Percentiles rank a stretch among this genome's conserved stretches.
phyloP scores from a whole-genome alignment of 2,329 filamentous ascomycete genomes.

The Cladophialophora yegresii region DNA sequence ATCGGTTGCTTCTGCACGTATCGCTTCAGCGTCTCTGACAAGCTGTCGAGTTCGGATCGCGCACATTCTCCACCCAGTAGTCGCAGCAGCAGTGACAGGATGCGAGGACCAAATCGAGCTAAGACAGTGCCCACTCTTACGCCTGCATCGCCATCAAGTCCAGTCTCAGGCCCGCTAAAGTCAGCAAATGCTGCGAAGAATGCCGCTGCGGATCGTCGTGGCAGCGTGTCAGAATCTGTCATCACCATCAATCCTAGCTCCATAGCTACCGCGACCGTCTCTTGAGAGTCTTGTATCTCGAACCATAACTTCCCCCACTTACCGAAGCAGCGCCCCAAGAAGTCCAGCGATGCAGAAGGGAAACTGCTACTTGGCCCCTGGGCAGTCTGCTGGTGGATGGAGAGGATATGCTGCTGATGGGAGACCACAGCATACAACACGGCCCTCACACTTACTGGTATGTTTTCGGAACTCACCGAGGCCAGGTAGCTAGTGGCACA shows the following conservation, averaged over 20 bases:
- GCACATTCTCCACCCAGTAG: slow-evolving; percentile 49
- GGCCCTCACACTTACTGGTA: slow-evolving; percentile 43
- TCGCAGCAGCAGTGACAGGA: slow-evolving; percentile 45
- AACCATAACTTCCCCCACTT: slow-evolving; percentile 48
- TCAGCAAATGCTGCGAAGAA: slow-evolving; percentile 49
- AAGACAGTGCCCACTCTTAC: slow-evolving; percentile 29
- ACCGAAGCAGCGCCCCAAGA: slow-evolving; percentile 46
- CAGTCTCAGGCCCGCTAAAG: slow-evolving; percentile 32
- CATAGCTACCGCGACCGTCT: slow-evolving; percentile 42
- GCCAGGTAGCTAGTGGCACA: slow-evolving; percentile 51
- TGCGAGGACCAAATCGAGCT: slow-evolving; percentile 41
- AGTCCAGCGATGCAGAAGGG: slow-evolving; percentile 50
- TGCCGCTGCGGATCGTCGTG: slow-evolving; percentile 49
- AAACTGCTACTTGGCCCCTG: slow-evolving; percentile 43
- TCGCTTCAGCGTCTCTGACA: slow-evolving; percentile 47
- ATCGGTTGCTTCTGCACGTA: slow-evolving; percentile 48
- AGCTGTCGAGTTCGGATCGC: slow-evolving; percentile 48
- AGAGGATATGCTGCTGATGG: slow-evolving; percentile 42
- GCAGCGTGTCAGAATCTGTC: slow-evolving; percentile 47
- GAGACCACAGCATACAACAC: slow-evolving; percentile 33
- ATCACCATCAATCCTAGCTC: slow-evolving; percentile 47
- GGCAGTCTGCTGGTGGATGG: slow-evolving; percentile 3
- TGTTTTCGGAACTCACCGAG: slow-evolving; percentile 40
- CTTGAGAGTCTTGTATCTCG: slow-evolving; percentile 37
- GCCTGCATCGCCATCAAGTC: slow-evolving; percentile 23